phyloP scores from a whole-genome alignment of 805 yeast genomes.

The Saccharomycopsis vini region DNA sequence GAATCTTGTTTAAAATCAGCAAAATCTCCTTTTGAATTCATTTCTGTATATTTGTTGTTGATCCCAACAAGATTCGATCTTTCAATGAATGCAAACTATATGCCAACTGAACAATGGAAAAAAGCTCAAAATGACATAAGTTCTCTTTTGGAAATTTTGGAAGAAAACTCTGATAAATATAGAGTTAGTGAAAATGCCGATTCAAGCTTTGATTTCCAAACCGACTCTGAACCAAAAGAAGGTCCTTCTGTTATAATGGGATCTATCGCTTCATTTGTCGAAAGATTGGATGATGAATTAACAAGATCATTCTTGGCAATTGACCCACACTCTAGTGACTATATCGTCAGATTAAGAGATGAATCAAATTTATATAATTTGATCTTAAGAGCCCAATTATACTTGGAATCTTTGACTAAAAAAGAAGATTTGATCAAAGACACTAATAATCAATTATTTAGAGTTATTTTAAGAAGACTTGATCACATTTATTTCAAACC shows the following conservation, averaged over 20 bases:
- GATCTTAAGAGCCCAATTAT: constrained; percentile 77
- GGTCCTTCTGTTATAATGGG: constrained; percentile 77
- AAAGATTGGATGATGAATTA: constrained; percentile 91
- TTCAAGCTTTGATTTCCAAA: constrained; percentile 61
- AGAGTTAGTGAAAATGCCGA: constrained; percentile 71
- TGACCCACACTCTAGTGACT: constrained; percentile 94
- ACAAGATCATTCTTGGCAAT: constrained; percentile 77
- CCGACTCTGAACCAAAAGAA: constrained; percentile 55
- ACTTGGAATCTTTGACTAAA: constrained; percentile 58
- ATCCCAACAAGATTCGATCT: constrained; percentile 86
- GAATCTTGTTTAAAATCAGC: constrained; percentile 48
- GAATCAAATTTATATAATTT: constrained; percentile 69
- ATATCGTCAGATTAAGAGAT: constrained; percentile 81
- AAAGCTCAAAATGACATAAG: constrained; percentile 53
- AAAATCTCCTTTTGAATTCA: constrained; percentile 60
- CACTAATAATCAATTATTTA: constrained; percentile 51
- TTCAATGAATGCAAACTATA: constrained; percentile 52
- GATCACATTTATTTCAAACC: constrained; percentile 95
- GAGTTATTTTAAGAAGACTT: constrained; percentile 74
- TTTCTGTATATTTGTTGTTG: constrained; percentile 68
- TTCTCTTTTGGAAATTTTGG: constrained; percentile 58
- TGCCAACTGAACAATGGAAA: constrained; percentile 80
- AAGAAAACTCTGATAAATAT: constrained; percentile 46
- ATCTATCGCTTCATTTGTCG: constrained; percentile 76
- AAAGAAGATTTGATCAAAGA: constrained; percentile 23